Conservation (phyloP, 2,329 filamentous ascomycete species). For the Sporothrix curviconia region DNA sequence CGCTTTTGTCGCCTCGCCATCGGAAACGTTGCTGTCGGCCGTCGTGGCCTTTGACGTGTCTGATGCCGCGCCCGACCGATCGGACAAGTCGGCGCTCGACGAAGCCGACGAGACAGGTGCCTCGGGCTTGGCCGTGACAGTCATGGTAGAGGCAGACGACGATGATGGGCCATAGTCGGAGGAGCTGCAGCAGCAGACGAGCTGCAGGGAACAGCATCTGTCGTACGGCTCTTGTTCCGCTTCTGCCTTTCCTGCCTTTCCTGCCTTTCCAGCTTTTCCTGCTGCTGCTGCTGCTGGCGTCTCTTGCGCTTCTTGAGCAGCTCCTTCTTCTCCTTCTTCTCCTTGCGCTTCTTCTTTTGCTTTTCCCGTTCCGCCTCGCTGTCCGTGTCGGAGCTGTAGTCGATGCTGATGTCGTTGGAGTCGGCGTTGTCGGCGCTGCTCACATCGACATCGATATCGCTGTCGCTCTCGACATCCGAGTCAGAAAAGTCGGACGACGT, state of each 20-base stretch:
- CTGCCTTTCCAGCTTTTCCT: too few relatives aligned
- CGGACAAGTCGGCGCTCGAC: constrained; percentile 6
- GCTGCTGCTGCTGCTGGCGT: not conserved
- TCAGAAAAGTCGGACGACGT: not conserved
- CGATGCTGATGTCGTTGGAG: not conserved
- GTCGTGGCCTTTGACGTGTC: constrained; percentile 9
- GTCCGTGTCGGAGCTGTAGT: not conserved
- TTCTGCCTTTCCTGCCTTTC: too few relatives aligned
- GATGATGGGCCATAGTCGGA: not conserved
- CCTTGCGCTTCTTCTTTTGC: not conserved
- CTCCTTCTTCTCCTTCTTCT: not conserved
- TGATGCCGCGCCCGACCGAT: not conserved
- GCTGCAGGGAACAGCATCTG: too few relatives aligned
- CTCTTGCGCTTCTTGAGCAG: not conserved
- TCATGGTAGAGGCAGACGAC: not conserved
- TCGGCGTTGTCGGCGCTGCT: not conserved
- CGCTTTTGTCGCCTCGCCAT: not conserved
- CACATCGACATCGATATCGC: not conserved
- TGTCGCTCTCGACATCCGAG: not conserved
- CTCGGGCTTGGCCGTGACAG: not conserved
- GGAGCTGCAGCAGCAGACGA: too few relatives aligned
- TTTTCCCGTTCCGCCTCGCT: constrained; percentile 9
- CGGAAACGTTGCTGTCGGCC: constrained; percentile 1
- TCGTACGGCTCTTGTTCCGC: not conserved
- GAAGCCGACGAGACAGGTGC: not conserved